A percentile compares a stretch with the other conserved stretches of the same genome.
Evolutionary conservation across 2,329 filamentous ascomycete species (phyloP).

Genomic region (Botrytis fabae): DNA sequence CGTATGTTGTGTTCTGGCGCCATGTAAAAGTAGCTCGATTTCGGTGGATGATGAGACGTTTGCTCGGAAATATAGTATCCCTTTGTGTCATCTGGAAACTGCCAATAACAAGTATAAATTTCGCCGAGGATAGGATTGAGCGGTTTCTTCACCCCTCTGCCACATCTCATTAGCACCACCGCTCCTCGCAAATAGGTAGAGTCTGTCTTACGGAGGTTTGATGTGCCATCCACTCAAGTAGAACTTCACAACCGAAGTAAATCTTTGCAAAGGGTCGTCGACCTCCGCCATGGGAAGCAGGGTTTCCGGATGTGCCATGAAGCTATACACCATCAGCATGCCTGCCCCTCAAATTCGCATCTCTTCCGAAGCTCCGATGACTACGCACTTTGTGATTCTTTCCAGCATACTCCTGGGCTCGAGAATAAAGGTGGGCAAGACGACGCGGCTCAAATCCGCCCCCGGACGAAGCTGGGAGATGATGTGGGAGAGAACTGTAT

Average conservation of each 20-base stretch:
- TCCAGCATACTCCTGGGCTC: slow-evolving; percentile 98
- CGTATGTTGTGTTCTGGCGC: slow-evolving; percentile 90
- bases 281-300: slow-evolving; percentile 84
- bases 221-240: slow-evolving; percentile 99
- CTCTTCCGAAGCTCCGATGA: not conserved
- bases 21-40: slow-evolving; percentile 99
- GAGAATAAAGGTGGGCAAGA: slow-evolving; percentile 94
- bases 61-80: slow-evolving; percentile 98
- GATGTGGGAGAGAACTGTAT: slow-evolving; percentile 85
- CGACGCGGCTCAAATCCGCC: slow-evolving; percentile 90
- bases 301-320: slow-evolving; percentile 98
- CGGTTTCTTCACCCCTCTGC: slow-evolving; percentile 94
- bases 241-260: slow-evolving; percentile 95
- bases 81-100: slow-evolving; percentile 77
- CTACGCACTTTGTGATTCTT: slow-evolving; percentile 89
- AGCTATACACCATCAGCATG: slow-evolving; percentile 56
- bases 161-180: slow-evolving; percentile 8
- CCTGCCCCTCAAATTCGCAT: not conserved
- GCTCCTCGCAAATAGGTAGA: not conserved
- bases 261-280: slow-evolving; percentile 85
- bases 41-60: slow-evolving; percentile 96
- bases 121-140: slow-evolving; percentile 96
- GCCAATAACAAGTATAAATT: slow-evolving; percentile 94
- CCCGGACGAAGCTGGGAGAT: slow-evolving; percentile 95
- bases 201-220: slow-evolving; percentile 75